A percentile compares a stretch with the other conserved stretches of the same genome.
These are phyloP conservation scores for Coelastrella sp. DNA, from an alignment of 139 green algal genomes.

Conservation along the genomic window DNA sequence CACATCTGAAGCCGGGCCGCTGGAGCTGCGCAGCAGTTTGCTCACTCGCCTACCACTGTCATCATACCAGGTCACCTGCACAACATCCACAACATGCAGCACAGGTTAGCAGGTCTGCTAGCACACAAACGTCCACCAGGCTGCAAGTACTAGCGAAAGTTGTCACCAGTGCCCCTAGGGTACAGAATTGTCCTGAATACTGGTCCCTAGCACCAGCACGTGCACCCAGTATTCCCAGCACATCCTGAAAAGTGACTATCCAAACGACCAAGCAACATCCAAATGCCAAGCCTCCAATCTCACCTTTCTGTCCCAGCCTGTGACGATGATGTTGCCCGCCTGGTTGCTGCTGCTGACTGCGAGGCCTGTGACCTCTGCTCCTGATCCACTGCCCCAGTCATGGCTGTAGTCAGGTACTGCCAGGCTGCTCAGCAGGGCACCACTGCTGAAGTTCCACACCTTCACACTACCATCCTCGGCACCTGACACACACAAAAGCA, in stretches of 20 bases:
- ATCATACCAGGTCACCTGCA: conserved; percentile 37
- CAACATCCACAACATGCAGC: background rate
- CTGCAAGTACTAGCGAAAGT: background rate
- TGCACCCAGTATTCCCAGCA: background rate
- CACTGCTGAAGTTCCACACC: conserved; percentile 44
- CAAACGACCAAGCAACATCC: background rate
- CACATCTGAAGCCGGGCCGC: conserved; percentile 7
- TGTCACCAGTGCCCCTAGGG: background rate
- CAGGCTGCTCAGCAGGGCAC: conserved; percentile 28
- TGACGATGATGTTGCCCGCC: background rate
- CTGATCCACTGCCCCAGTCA: conserved; percentile 10
- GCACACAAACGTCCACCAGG: too few species aligned
- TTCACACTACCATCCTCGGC: conserved; percentile 37
- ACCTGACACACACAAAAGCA: background rate
- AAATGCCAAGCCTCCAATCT: background rate
- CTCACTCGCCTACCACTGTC: conserved; percentile 12
- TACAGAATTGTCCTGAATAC: background rate
- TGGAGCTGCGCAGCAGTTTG: background rate
- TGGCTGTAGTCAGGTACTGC: background rate
- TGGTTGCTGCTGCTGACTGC: conserved; percentile 16
- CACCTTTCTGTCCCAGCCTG: conserved; percentile 43
- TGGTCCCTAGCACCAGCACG: background rate
- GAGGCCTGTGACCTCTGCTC: conserved; percentile 28
- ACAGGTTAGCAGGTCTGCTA: too few species aligned
- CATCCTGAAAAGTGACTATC: too few species aligned